Evolutionary conservation across 139 green algal genomes (phyloP), one percentile per base, ranked within the genome.

Genomic region (Picochlorum sp.): DNA sequence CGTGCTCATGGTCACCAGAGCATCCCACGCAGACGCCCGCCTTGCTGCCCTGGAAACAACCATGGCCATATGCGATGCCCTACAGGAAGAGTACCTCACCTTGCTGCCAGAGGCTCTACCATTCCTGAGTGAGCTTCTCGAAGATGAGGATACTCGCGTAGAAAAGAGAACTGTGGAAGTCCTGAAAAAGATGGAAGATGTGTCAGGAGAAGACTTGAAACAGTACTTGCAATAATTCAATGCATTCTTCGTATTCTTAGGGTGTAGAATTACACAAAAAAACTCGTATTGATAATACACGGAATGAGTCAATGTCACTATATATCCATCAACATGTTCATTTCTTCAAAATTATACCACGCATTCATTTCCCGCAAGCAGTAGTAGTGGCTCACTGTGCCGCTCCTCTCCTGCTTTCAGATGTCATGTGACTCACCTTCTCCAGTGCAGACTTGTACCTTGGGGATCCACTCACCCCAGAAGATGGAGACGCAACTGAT

Each of bases 81-180:
- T 96, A 72, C 54, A 74, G 7, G 87, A 97, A 72, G 91, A 97
- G 74, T 97, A 95, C 54, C 54, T 88, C 10, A 62, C 77, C 18
- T 65, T 91, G 62, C 73, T 92, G 44, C 78, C 80, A 7, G 84
- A 90, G 60, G 85, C 83, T 4, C 76, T 97, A 49, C 91, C 89
- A 10, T 95, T 95, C 64, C 20, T 97, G 45, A 73, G 79, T 2
- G 91, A 97, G 83, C 69, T 97, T 62, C 62, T 97, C 57, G 91
- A 97, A 61, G 91, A 97, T 54, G 30, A 52, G 1, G 85, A 96
- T 21, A 6, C 62, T 2, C 66, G 50, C 5, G 83, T 97, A 18
- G 82, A 84, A 55, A 70, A 66, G 14, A 65, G 70, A 7, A 73
- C 78, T 1, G 76, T 82, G 63, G 65, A 73, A 24, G 67, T 97